phyloP scores from a whole-genome alignment of 345 rosid genomes.

The Gossypium anomalum region DNA sequence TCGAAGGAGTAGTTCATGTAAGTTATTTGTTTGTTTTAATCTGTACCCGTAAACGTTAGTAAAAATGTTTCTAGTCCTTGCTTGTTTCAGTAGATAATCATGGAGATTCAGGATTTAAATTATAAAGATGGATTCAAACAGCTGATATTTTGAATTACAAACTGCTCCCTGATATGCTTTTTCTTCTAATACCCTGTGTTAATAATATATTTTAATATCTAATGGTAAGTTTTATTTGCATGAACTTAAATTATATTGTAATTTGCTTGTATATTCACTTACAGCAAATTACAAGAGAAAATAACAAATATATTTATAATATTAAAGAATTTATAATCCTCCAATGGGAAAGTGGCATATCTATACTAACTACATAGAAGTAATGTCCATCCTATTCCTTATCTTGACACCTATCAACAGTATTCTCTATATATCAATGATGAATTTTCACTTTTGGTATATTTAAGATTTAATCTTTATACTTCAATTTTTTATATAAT shows the following conservation, averaged over 20 bases:
- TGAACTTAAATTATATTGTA: background rate
- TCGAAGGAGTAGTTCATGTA: conserved; percentile 6
- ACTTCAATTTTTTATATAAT: too few relatives aligned
- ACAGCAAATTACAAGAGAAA: background rate
- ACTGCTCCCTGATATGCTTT: too few relatives aligned
- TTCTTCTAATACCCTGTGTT: too few relatives aligned
- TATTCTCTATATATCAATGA: too few relatives aligned
- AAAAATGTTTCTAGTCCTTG: background rate
- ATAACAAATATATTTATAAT: too few relatives aligned
- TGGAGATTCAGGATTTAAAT: background rate
- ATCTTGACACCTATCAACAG: too few relatives aligned
- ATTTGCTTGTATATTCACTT: background rate
- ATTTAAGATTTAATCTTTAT: too few relatives aligned
- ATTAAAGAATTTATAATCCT: background rate
- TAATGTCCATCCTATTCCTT: too few relatives aligned
- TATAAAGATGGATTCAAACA: background rate
- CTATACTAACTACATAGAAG: too few relatives aligned
- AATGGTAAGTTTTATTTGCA: background rate
- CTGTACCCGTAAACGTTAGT: background rate
- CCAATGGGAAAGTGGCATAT: background rate
- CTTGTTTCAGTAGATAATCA: background rate
- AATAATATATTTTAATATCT: too few relatives aligned
- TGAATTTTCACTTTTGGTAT: too few relatives aligned
- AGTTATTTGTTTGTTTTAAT: background rate
- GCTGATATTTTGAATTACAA: too few relatives aligned